Percentiles rank a stretch among this genome's conserved stretches.
Evolutionary conservation across 352 stramenopile genomes (phyloP).

Genomic region (Saprolegnia diclina): DNA sequence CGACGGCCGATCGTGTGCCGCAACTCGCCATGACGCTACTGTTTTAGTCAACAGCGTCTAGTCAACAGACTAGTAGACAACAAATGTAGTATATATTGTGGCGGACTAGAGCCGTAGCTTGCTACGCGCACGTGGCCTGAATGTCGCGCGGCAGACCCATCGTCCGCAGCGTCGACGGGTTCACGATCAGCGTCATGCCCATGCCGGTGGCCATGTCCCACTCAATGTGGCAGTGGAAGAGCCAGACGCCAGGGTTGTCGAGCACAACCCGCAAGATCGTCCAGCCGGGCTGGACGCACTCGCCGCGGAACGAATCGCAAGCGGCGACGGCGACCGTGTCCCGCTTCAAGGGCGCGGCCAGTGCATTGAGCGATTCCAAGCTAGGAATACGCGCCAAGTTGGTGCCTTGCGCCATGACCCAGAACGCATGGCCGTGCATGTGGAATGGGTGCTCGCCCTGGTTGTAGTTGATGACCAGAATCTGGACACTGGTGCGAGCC

Average conservation of each 20-base stretch:
- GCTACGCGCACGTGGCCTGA: not conserved
- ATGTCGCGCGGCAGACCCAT: not conserved
- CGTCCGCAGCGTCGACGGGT: constrained; percentile 32
- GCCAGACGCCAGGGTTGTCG: constrained; percentile 43
- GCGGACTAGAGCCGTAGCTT: too few relatives aligned
- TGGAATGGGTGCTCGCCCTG: constrained; percentile 45
- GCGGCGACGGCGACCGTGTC: constrained; percentile 41
- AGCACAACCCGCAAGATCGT: constrained; percentile 38
- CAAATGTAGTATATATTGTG: too few relatives aligned
- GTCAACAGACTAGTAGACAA: too few relatives aligned
- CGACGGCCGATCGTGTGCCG: too few relatives aligned
- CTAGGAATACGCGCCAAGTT: constrained; percentile 27
- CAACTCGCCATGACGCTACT: too few relatives aligned
- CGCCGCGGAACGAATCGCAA: constrained; percentile 29
- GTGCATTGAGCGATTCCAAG: constrained; percentile 32
- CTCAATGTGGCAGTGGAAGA: constrained; percentile 52
- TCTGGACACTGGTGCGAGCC: constrained; percentile 36
- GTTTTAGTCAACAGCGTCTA: too few relatives aligned
- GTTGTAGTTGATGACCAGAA: constrained; percentile 40
- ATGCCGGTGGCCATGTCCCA: constrained; percentile 41
- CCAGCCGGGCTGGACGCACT: constrained; percentile 37
- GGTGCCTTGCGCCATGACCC: constrained; percentile 35
- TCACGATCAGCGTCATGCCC: constrained; percentile 42
- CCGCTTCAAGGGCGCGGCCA: constrained; percentile 33
- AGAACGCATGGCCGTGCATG: constrained; percentile 38